These are phyloP conservation scores for Rhinocladiella mackenziei DNA, from an alignment of 2,329 filamentous ascomycete species.

Conservation along the genomic window DNA sequence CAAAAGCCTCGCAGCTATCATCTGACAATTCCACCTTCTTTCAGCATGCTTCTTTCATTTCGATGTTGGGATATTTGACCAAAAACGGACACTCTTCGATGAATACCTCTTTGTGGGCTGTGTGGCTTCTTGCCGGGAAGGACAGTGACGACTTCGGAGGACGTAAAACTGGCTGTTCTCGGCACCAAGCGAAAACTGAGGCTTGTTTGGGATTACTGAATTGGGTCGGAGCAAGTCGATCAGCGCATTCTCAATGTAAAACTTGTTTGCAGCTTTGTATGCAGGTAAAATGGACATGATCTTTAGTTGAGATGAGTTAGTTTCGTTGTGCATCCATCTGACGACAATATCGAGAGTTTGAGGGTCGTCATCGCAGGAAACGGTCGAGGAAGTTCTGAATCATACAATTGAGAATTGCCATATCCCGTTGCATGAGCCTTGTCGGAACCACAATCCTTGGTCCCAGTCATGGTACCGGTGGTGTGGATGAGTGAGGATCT, in stretches of 20 bases:
- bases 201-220: too few relatives aligned
- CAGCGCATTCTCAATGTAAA: conserved; percentile 12
- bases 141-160: conserved; percentile 7
- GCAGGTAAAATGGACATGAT: neutral
- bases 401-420: too few relatives aligned
- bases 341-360: conserved; percentile 7
- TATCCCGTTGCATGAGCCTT: too few relatives aligned
- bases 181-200: too few relatives aligned
- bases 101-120: conserved; percentile 7
- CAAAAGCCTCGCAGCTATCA: conserved; percentile 4
- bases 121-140: conserved; percentile 1
- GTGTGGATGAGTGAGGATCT: too few relatives aligned
- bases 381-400: too few relatives aligned
- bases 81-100: conserved; percentile 7
- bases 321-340: conserved; percentile 14
- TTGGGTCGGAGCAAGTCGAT: neutral
- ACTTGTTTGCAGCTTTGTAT: conserved; percentile 11
- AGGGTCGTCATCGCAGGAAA: too few relatives aligned
- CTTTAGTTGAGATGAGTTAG: too few relatives aligned
- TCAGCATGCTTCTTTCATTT: conserved; percentile 5
- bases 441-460: too few relatives aligned
- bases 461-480: too few relatives aligned
- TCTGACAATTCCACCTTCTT: conserved; percentile 9
- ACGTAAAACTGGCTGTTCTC: conserved; percentile 1
- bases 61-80: neutral